Evolutionary conservation across 805 yeast genomes (phyloP).

Genomic region (Danielia reshetovae): DNA sequence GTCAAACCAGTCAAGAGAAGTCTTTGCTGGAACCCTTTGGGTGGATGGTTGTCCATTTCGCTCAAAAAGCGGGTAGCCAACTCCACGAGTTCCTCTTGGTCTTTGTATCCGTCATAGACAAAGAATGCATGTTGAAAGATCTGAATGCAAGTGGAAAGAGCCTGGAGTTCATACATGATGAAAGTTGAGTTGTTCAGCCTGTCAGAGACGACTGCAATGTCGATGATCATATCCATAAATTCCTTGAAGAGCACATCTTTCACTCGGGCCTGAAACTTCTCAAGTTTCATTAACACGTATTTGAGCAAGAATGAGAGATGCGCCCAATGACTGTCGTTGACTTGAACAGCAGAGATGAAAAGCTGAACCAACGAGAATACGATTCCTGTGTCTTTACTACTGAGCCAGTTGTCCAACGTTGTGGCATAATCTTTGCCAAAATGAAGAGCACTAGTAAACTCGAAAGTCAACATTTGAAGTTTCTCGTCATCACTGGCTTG

Average conservation of each 20-base stretch:
- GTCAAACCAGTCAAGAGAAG: constrained; percentile 4
- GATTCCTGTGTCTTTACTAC: constrained; percentile 16
- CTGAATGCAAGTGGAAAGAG: constrained; percentile 1
- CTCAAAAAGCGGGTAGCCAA: constrained; percentile 6
- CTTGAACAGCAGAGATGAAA: constrained; percentile 21
- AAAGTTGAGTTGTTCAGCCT: constrained; percentile 2
- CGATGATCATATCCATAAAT: constrained; percentile 21
- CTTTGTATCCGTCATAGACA: constrained; percentile 35
- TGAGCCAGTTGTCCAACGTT: constrained; percentile 22
- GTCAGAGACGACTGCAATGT: constrained; percentile 4
- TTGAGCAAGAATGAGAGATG: constrained; percentile 21
- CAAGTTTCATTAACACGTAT: constrained; percentile 15
- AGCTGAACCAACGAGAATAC: constrained; percentile 28
- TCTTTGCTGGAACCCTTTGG: constrained; percentile 1
- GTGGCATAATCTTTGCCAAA: constrained; percentile 16
- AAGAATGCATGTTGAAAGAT: constrained; percentile 18
- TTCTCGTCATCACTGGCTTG: constrained; percentile 19
- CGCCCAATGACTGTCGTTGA: constrained; percentile 26
- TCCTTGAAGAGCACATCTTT: constrained; percentile 18
- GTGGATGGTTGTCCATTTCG: background rate
- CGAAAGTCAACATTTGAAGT: constrained; percentile 24
- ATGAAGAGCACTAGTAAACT: constrained; percentile 19
- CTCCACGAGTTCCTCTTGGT: constrained; percentile 14
- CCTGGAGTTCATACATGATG: constrained; percentile 6
- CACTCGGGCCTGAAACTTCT: constrained; percentile 17